Conservation (phyloP, 2,329 filamentous ascomycete genomes). For the Cladosporium sphaerospermum region DNA sequence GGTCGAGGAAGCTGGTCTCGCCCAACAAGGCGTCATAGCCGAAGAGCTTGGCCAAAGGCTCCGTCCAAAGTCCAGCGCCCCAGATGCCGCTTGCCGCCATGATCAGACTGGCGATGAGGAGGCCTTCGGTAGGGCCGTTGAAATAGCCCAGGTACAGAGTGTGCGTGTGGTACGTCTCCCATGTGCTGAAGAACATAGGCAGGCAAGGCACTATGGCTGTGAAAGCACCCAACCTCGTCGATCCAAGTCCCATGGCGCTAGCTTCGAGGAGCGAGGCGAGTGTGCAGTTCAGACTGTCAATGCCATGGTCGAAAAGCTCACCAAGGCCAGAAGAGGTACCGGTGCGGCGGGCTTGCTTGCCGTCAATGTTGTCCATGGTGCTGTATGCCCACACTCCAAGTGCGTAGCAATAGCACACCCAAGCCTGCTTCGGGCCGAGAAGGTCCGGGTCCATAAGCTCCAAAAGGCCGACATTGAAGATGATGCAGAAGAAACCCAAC, state of each 20-base stretch:
- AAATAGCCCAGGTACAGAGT: conserved; percentile 93
- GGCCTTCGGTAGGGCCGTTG: conserved; percentile 93
- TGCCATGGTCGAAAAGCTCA: conserved; percentile 97
- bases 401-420: conserved; percentile 95
- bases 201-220: conserved; percentile 86
- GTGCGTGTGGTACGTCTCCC: conserved; percentile 99
- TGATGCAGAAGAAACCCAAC: conserved; percentile 88
- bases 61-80: conserved; percentile 80
- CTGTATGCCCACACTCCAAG: conserved; percentile 95
- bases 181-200: conserved; percentile 99
- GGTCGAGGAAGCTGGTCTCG: conserved; percentile 70
- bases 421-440: conserved; percentile 65
- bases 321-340: conserved; percentile 91
- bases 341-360: conserved; percentile 91
- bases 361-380: conserved; percentile 98
- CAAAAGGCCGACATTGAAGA: conserved; percentile 71
- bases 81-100: conserved; percentile 85
- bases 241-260: conserved; percentile 85
- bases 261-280: conserved; percentile 85
- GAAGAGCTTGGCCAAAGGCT: conserved; percentile 64
- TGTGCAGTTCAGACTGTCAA: conserved; percentile 96
- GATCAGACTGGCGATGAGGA: conserved; percentile 78
- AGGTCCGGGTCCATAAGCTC: conserved; percentile 83
- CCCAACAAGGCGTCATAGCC: conserved; percentile 60
- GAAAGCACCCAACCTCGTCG: conserved; percentile 77